These are phyloP conservation scores for Amaranthus cruentus DNA, from an alignment of 148 eudicot genomes.

Conservation along the genomic window DNA sequence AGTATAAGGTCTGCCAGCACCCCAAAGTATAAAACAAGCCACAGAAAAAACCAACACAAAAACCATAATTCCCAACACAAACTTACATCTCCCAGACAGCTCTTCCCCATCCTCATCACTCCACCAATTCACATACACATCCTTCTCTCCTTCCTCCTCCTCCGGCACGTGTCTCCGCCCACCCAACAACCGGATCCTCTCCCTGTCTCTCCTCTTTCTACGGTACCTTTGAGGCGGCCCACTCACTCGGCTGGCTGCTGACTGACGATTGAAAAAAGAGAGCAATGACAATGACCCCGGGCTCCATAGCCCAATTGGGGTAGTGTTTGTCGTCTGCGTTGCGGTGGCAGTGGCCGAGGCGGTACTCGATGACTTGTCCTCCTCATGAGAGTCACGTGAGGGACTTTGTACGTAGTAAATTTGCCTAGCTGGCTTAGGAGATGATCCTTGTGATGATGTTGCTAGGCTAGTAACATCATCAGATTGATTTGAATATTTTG, in stretches of 20 bases:
- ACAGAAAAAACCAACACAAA: conserved; percentile 27
- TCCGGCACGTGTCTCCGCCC: conserved; percentile 1
- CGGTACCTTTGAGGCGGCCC: conserved; percentile 33
- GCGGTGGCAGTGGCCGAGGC: conserved; percentile 24
- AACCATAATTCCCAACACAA: conserved; percentile 24
- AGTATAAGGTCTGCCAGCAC: conserved; percentile 46
- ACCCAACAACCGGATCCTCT: conserved; percentile 11
- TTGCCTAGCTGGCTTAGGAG: conserved; percentile 28
- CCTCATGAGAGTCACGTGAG: conserved; percentile 53
- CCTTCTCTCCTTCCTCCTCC: conserved; percentile 7
- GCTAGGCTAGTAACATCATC: conserved; percentile 38
- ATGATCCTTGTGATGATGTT: conserved; percentile 27
- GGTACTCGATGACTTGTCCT: conserved; percentile 37
- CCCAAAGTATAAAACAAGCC: conserved; percentile 58
- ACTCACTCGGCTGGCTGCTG: conserved; percentile 39
- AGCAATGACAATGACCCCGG: conserved; percentile 38
- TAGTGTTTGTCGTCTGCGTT: conserved; percentile 14
- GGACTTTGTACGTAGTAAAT: conserved; percentile 54
- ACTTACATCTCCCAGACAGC: conserved; percentile 22
- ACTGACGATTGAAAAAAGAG: conserved; percentile 25
- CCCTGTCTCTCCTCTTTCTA: conserved; percentile 26
- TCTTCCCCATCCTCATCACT: conserved; percentile 35
- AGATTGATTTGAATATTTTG: conserved; percentile 21
- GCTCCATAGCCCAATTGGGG: conserved; percentile 28
- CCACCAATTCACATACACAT: conserved; percentile 33